Conservation (phyloP, 1,139 yeast genomes). For the Debaryomyces sp. region DNA sequence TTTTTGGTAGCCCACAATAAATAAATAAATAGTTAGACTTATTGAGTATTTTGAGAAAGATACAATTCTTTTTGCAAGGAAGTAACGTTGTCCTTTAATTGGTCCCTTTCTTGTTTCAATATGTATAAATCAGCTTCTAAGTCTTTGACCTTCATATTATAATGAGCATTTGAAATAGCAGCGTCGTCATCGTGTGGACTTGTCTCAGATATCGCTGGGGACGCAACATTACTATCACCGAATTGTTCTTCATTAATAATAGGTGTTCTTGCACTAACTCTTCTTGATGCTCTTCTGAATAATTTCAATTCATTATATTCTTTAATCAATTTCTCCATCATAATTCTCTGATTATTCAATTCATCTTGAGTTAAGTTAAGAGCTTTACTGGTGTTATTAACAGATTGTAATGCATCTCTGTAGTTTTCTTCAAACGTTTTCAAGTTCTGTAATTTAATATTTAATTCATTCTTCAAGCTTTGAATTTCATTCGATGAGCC, state of each 20-base stretch:
- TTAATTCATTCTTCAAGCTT: slow-evolving; percentile 39
- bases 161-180: slow-evolving; percentile 63
- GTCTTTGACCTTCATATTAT: slow-evolving; percentile 76
- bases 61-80: slow-evolving; percentile 60
- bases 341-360: slow-evolving; percentile 58
- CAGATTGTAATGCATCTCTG: slow-evolving; percentile 69
- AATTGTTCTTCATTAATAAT: slow-evolving; percentile 17
- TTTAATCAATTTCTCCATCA: slow-evolving; percentile 56
- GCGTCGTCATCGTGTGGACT: slow-evolving; percentile 43
- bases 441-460: slow-evolving; percentile 32
- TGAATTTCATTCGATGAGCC: slow-evolving; percentile 35
- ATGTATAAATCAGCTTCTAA: slow-evolving; percentile 83
- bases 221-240: slow-evolving; percentile 13
- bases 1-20: not conserved
- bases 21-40: slow-evolving; percentile 1
- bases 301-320: slow-evolving; percentile 73
- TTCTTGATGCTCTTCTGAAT: slow-evolving; percentile 47
- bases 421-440: slow-evolving; percentile 57
- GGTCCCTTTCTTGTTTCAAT: slow-evolving; percentile 82
- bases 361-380: slow-evolving; percentile 74
- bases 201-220: slow-evolving; percentile 16
- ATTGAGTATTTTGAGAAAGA: slow-evolving; percentile 22
- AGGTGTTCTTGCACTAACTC: slow-evolving; percentile 35
- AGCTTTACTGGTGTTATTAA: slow-evolving; percentile 76
- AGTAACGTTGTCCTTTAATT: slow-evolving; percentile 66